Conservation (phyloP, 768 basidiomycete species). For the Rhodotorula sphaerocarpa region DNA sequence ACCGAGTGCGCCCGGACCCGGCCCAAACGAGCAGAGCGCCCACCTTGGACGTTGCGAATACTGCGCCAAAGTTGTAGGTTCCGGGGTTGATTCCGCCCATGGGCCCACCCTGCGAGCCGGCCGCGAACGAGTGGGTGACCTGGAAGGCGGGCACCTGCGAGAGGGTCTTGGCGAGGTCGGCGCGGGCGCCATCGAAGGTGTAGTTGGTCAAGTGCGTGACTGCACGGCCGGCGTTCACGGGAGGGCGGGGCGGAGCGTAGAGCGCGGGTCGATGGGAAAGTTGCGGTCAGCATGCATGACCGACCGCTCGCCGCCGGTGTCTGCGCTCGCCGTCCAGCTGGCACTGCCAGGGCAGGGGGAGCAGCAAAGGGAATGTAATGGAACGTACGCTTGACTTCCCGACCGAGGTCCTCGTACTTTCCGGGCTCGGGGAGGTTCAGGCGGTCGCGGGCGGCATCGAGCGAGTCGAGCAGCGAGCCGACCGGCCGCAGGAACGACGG, state of each 20-base stretch:
- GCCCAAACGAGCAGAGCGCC: constrained; percentile 2
- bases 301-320: neutral
- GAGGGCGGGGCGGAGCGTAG: no score
- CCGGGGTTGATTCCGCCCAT: constrained; percentile 49
- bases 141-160: constrained; percentile 95
- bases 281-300: neutral
- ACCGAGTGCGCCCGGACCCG: neutral
- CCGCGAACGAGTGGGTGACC: constrained; percentile 87
- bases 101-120: constrained; percentile 62
- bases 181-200: constrained; percentile 93
- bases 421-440: constrained; percentile 85
- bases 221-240: no score
- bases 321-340: no score
- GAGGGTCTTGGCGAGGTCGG: constrained; percentile 87
- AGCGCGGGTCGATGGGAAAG: neutral
- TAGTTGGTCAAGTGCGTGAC: constrained; percentile 87
- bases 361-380: neutral
- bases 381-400: constrained; percentile 76
- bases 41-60: constrained; percentile 79
- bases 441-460: constrained; percentile 71
- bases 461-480: constrained; percentile 59
- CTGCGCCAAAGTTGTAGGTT: constrained; percentile 88
- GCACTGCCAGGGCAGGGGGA: no score
- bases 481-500: constrained; percentile 50
- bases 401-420: constrained; percentile 80